phyloP scores from a whole-genome alignment of 306 rosid species.

The Quercus bicolor region DNA sequence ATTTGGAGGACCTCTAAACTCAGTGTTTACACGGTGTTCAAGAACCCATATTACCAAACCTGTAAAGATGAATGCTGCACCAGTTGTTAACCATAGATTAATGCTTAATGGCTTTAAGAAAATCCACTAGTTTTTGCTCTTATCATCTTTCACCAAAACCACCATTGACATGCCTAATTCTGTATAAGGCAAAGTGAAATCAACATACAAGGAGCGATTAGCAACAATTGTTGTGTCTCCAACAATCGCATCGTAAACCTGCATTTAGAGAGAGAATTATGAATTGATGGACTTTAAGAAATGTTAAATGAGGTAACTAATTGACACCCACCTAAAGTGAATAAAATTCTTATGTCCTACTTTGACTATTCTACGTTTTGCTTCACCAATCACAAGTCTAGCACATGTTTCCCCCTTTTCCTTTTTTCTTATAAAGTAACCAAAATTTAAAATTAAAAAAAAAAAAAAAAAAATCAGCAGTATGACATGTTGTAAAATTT shows the following conservation, averaged over 20 bases:
- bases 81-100: slow-evolving; percentile 39
- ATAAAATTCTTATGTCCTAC: too few species aligned
- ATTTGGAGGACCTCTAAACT: too few species aligned
- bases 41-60: too few species aligned
- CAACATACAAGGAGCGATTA: slow-evolving; percentile 19
- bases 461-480: too few species aligned
- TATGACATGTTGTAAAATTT: too few species aligned
- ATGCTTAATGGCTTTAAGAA: slow-evolving; percentile 41
- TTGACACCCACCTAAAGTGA: neutral
- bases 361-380: too few species aligned
- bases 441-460: too few species aligned
- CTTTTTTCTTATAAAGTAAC: too few species aligned
- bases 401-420: too few species aligned
- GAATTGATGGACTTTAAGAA: too few species aligned
- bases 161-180: slow-evolving; percentile 40
- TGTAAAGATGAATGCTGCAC: slow-evolving; percentile 17
- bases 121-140: slow-evolving; percentile 30
- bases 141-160: slow-evolving; percentile 17
- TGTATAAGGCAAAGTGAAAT: slow-evolving; percentile 36
- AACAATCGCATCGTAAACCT: slow-evolving; percentile 28
- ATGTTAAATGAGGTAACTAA: neutral
- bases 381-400: too few species aligned
- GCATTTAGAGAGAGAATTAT: neutral
- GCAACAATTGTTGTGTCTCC: slow-evolving; percentile 45
- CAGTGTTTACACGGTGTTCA: too few species aligned